A percentile compares a stretch with the other conserved stretches of the same genome.
Evolutionary conservation across 2,329 filamentous ascomycete species (phyloP).

Genomic region (Endocalyx cinctus): DNA sequence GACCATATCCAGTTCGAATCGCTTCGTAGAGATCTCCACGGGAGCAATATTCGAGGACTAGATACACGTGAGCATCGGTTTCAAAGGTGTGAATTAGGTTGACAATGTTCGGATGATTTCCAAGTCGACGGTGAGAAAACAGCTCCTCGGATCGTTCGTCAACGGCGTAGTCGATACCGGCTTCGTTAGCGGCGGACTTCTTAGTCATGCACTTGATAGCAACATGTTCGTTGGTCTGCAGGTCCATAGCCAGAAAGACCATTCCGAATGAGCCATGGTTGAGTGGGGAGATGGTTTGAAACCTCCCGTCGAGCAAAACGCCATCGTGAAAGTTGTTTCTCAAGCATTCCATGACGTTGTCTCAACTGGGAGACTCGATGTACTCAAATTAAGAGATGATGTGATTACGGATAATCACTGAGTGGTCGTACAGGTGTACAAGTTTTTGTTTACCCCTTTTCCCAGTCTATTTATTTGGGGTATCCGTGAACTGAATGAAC

Average conservation of each 20-base stretch:
- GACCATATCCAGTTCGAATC: conserved; percentile 82
- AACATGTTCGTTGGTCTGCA: conserved; percentile 70
- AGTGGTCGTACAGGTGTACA: conserved; percentile 23
- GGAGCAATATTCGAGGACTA: conserved; percentile 92
- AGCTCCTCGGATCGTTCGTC: conserved; percentile 82
- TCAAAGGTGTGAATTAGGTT: conserved; percentile 89
- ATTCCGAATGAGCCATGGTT: conserved; percentile 99
- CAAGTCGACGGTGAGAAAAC: conserved; percentile 73
- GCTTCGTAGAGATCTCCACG: conserved; percentile 97
- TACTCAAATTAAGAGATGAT: conserved; percentile 27
- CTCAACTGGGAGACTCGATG: conserved; percentile 26
- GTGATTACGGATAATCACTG: conserved; percentile 18
- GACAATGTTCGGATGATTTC: conserved; percentile 84
- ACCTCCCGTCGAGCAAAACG: conserved; percentile 81
- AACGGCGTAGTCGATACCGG: conserved; percentile 61
- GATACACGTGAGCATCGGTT: conserved; percentile 81
- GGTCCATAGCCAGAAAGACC: conserved; percentile 90
- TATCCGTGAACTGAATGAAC: conserved; percentile 19
- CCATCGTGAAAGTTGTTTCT: conserved; percentile 75
- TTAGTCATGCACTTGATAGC: conserved; percentile 97
- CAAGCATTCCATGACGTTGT: conserved; percentile 72
- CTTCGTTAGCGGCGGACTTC: conserved; percentile 57
- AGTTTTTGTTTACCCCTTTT: conserved; percentile 15
- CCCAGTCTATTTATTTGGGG: conserved; percentile 23
- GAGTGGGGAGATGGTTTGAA: conserved; percentile 85